A percentile compares a stretch with the other conserved stretches of the same genome.
phyloP scores from a whole-genome alignment of 2,329 filamentous ascomycete species.

The Capronia coronata region DNA sequence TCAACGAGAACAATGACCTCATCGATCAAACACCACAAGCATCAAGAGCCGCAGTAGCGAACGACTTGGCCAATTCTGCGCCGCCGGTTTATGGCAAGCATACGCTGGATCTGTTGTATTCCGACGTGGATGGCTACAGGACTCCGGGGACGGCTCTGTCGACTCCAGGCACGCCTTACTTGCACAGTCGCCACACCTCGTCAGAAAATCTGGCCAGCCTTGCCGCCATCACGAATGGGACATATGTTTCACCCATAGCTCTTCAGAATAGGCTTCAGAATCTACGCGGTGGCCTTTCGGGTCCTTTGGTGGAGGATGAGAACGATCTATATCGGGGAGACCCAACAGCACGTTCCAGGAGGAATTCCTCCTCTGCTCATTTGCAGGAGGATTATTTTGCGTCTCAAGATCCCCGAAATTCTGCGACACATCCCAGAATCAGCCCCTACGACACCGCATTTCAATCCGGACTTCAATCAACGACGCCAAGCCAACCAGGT shows the following conservation, averaged over 20 bases:
- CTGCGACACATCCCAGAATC: constrained; percentile 5
- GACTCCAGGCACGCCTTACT: constrained; percentile 72
- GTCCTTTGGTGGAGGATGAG: constrained; percentile 10
- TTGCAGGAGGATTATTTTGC: constrained; percentile 17
- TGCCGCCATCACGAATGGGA: constrained; percentile 45
- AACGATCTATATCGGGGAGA: constrained; percentile 2
- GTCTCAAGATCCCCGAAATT: background rate
- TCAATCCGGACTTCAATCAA: constrained; percentile 5
- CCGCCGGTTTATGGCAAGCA: constrained; percentile 93
- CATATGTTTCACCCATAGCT: constrained; percentile 54
- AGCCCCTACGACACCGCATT: constrained; percentile 14
- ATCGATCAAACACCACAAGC: constrained; percentile 53
- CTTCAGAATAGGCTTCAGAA: constrained; percentile 63
- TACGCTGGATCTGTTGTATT: constrained; percentile 81
- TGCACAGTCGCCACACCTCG: constrained; percentile 65
- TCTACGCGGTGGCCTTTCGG: constrained; percentile 38
- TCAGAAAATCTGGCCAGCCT: constrained; percentile 68
- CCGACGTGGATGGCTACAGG: constrained; percentile 81
- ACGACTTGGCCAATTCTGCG: constrained; percentile 59
- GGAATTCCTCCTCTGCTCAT: constrained; percentile 11
- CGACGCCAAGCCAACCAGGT: constrained; percentile 14
- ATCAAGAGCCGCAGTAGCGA: constrained; percentile 45
- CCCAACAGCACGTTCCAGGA: constrained; percentile 12
- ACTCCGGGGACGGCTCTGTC: constrained; percentile 60
- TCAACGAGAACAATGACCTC: constrained; percentile 81